Conservation (phyloP, 1,139 yeast genomes). For the Suhomyces wounanorum region DNA sequence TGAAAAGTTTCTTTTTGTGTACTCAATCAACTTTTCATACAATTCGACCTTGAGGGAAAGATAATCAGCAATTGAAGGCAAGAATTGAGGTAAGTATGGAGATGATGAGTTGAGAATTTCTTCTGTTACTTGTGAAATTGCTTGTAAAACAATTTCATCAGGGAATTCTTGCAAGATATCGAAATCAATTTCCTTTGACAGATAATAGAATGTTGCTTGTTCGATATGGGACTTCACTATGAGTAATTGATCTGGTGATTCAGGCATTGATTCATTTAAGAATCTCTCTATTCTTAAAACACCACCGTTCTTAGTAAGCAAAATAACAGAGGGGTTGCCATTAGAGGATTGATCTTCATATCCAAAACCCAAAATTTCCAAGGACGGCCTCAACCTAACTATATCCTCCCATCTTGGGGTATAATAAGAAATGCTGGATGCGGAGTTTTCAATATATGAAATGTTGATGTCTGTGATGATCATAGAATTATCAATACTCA, state of each 20-base stretch:
- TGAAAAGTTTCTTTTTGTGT: conserved; percentile 49
- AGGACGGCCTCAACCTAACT: conserved; percentile 54
- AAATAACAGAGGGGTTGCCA: conserved; percentile 44
- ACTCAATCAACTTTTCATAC: conserved; percentile 46
- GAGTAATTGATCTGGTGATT: conserved; percentile 29
- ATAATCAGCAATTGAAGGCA: conserved; percentile 31
- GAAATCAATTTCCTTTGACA: conserved; percentile 54
- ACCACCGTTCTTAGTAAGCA: conserved; percentile 63
- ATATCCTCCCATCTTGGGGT: conserved; percentile 80
- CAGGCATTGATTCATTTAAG: conserved; percentile 16
- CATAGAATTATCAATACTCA: conserved; percentile 60
- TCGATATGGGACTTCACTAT: conserved; percentile 71
- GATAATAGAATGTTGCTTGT: conserved; percentile 72
- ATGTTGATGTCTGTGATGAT: conserved; percentile 62
- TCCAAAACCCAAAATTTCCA: conserved; percentile 64
- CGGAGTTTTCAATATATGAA: conserved; percentile 36
- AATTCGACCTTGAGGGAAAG: conserved; percentile 29
- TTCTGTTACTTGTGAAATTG: conserved; percentile 49
- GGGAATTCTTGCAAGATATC: conserved; percentile 40
- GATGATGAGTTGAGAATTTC: conserved; percentile 62
- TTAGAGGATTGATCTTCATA: conserved; percentile 40
- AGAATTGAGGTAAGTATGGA: conserved; percentile 33
- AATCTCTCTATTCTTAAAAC: conserved; percentile 61
- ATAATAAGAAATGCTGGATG: conserved; percentile 38
- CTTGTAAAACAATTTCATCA: conserved; percentile 44